Conservation (phyloP, 164 flowering plant species). For the Echeveria elegans region DNA sequence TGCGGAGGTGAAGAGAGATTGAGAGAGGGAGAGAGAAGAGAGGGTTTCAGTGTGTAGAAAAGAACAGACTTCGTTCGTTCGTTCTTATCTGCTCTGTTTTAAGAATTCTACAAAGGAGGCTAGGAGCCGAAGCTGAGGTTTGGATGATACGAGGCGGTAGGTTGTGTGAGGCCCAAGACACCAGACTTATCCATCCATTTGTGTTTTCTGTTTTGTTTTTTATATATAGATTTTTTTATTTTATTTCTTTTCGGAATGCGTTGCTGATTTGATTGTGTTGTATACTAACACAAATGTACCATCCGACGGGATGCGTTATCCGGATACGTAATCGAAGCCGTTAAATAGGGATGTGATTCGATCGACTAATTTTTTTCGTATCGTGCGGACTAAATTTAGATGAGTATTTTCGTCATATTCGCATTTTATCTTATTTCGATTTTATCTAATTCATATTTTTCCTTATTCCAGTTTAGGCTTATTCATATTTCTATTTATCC, state of each 20-base stretch:
- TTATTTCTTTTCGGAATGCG: background rate
- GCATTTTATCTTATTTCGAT: no score
- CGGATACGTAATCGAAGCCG: no score
- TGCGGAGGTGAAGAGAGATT: constrained; percentile 7
- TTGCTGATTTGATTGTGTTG: no score
- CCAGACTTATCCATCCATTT: background rate
- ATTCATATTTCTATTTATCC: no score
- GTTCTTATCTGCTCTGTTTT: constrained; percentile 20
- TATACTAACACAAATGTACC: no score
- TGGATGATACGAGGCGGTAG: background rate
- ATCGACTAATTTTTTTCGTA: no score
- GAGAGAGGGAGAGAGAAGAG: constrained; percentile 16
- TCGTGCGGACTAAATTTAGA: no score
- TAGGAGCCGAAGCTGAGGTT: constrained; percentile 16
- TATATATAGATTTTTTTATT: background rate
- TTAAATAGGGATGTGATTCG: no score
- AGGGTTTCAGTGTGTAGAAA: background rate
- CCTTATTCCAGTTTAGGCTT: no score
- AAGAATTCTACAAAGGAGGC: constrained; percentile 25
- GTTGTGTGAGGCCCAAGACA: constrained; percentile 3
- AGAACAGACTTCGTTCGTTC: background rate
- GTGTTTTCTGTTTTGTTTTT: background rate
- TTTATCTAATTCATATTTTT: no score
- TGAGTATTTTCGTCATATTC: no score
- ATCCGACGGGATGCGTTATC: no score